Evolutionary conservation across 2,329 filamentous ascomycete genomes (phyloP).

Genomic region (Talaromyces sp.): DNA sequence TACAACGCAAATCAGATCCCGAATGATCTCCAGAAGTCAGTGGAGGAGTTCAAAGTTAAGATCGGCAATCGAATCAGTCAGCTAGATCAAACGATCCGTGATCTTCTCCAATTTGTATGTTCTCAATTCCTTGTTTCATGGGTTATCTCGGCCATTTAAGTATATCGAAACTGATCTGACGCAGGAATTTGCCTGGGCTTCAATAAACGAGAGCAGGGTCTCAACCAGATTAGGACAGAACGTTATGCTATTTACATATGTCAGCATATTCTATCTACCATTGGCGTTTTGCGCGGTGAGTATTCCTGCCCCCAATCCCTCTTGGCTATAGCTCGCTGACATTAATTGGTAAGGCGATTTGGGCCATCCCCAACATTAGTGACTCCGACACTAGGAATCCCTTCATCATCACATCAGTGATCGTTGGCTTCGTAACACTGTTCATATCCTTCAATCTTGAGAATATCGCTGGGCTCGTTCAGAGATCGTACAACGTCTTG

Average conservation of each 20-base stretch:
- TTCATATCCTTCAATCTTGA: not conserved
- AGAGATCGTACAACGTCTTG: not conserved
- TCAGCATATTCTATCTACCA: not conserved
- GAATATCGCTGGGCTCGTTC: not conserved
- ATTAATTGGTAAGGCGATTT: not conserved
- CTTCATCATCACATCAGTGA: not conserved
- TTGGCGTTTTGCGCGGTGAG: not conserved
- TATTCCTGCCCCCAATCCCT: not conserved
- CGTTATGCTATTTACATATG: not conserved
- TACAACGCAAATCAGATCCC: not conserved
- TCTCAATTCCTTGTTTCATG: not conserved
- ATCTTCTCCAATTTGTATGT: constrained; percentile 3
- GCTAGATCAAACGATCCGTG: constrained; percentile 2
- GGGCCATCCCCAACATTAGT: not conserved
- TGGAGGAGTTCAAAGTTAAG: not conserved
- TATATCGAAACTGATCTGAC: not conserved
- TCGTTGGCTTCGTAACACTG: not conserved
- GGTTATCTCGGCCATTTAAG: not conserved
- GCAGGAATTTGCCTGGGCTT: not conserved
- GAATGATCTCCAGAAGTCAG: not conserved
- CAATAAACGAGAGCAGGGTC: not conserved
- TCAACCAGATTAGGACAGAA: not conserved
- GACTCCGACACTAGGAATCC: not conserved
- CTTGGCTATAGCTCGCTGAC: not conserved
- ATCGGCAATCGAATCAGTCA: not conserved